phyloP scores from a whole-genome alignment of 2,329 filamentous ascomycete genomes.

The Elsinoe ampelina region DNA sequence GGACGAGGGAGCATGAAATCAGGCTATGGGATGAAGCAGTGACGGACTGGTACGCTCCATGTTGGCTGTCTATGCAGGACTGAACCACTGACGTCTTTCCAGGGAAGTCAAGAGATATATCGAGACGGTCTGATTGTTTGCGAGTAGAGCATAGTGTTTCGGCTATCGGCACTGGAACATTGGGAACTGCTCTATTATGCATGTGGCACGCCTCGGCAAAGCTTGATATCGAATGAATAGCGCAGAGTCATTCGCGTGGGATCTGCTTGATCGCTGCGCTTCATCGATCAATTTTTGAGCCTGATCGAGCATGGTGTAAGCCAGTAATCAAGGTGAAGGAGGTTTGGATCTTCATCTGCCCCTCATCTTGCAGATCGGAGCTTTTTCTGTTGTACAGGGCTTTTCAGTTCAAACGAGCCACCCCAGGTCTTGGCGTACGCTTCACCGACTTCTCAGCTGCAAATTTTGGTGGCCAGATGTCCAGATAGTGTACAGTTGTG shows the following conservation, averaged over 20 bases:
- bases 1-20: conserved; percentile 85
- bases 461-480: too few species aligned
- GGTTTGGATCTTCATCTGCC: neutral
- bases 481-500: too few species aligned
- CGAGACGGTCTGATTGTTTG: conserved; percentile 26
- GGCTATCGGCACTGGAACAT: neutral
- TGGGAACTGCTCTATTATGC: neutral
- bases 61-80: neutral
- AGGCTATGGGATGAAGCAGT: conserved; percentile 90
- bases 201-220: neutral
- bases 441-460: too few species aligned
- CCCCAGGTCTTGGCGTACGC: too few species aligned
- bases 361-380: conserved; percentile 1
- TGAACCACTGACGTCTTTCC: conserved; percentile 14
- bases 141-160: neutral
- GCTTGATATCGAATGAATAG: neutral
- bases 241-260: neutral
- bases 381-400: too few species aligned
- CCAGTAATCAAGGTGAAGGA: neutral
- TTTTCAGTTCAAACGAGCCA: too few species aligned
- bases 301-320: neutral
- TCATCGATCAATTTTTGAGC: neutral
- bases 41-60: conserved; percentile 76
- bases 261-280: neutral
- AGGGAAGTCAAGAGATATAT: conserved; percentile 33